phyloP scores from a whole-genome alignment of 139 green algal species.

The Tetradesmus lagerheimii region DNA sequence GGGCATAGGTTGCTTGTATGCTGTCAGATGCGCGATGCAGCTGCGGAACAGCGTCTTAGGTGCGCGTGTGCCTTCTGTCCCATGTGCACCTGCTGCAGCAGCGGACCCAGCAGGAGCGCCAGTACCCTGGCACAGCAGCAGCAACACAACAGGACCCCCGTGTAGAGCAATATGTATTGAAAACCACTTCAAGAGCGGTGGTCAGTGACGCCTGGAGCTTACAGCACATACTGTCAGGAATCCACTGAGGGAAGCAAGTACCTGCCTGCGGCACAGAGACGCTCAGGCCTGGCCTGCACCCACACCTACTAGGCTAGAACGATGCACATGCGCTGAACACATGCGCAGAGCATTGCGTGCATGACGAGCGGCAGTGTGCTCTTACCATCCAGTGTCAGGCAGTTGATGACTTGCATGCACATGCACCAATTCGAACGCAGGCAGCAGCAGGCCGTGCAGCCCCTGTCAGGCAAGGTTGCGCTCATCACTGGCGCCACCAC shows the following conservation, averaged over 20 bases:
- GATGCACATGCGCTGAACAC: too few species aligned
- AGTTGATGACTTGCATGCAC: too few species aligned
- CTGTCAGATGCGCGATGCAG: background rate
- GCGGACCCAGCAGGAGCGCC: background rate
- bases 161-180: too few species aligned
- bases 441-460: background rate
- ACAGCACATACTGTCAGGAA: background rate
- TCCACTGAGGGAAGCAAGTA: background rate
- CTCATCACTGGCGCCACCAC: slow-evolving; percentile 37
- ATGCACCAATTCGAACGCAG: background rate
- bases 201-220: background rate
- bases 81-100: background rate
- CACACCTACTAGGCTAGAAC: too few species aligned
- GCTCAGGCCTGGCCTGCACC: too few species aligned
- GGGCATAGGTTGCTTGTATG: background rate
- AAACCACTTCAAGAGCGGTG: background rate
- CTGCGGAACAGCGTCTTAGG: background rate
- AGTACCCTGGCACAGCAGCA: background rate
- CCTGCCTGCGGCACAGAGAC: background rate
- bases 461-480: slow-evolving; percentile 17
- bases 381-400: too few species aligned
- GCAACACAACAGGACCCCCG: too few species aligned
- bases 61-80: background rate
- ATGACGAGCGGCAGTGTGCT: too few species aligned
- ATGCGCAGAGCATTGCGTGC: too few species aligned